Percentiles rank a stretch among this genome's conserved stretches.
These are phyloP conservation scores for Coemansia asiatica DNA, from an alignment of 192 early-diverging fungal species.

Conservation along the genomic window DNA sequence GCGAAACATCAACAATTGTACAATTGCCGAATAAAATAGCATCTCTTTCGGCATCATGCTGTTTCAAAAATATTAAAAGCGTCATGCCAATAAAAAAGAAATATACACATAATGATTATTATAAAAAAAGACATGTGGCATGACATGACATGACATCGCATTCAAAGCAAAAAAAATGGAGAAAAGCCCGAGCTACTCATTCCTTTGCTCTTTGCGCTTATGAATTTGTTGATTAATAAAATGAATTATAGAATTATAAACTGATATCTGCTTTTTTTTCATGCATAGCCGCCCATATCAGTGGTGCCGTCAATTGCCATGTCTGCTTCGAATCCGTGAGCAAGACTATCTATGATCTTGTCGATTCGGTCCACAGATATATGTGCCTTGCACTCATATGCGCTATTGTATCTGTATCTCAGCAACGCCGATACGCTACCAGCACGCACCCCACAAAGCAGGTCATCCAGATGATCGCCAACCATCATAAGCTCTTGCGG, in stretches of 20 bases:
- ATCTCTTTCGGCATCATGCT: neutral
- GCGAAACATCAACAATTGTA: neutral
- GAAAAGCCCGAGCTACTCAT: neutral
- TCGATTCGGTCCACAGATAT: constrained; percentile 48
- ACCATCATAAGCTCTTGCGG: constrained; percentile 57
- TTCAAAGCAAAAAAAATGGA: neutral
- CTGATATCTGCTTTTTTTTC: neutral
- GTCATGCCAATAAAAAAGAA: no score
- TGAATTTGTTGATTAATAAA: neutral
- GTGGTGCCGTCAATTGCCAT: constrained; percentile 21
- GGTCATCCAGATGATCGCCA: constrained; percentile 56
- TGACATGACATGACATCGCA: constrained; percentile 1
- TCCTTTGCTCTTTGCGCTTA: no score
- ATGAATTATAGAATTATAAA: no score
- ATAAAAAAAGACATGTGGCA: neutral
- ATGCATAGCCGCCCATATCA: constrained; percentile 1
- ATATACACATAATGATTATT: neutral
- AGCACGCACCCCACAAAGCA: constrained; percentile 51
- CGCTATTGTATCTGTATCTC: constrained; percentile 33
- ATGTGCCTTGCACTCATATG: constrained; percentile 40
- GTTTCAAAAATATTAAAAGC: neutral
- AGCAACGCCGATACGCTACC: constrained; percentile 51
- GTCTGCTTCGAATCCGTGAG: constrained; percentile 34
- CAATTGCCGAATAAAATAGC: neutral
- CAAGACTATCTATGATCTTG: constrained; percentile 23